A percentile compares a stretch with the other conserved stretches of the same genome.
These are phyloP conservation scores for Ceratocystis smalleyi DNA, from an alignment of 2,329 filamentous ascomycete species.

Conservation along the genomic window DNA sequence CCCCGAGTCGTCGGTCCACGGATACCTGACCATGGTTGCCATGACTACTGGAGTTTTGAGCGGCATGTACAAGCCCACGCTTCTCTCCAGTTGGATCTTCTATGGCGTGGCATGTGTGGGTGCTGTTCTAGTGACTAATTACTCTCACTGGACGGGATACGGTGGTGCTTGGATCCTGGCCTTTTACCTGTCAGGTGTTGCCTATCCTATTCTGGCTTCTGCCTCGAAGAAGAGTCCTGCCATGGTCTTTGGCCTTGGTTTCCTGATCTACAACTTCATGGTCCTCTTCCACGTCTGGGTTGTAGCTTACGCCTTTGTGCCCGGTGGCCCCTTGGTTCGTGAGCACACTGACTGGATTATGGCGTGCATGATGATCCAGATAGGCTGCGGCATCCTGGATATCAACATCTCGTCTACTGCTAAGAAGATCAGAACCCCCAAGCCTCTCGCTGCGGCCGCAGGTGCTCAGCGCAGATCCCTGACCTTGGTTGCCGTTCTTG, in stretches of 20 bases:
- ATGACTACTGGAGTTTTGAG: slow-evolving; percentile 71
- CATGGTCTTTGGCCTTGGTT: slow-evolving; percentile 71
- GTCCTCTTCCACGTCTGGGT: slow-evolving; percentile 98
- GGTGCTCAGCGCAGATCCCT: slow-evolving; percentile 37
- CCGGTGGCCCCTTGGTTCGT: slow-evolving; percentile 77
- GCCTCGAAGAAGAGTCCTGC: slow-evolving; percentile 65
- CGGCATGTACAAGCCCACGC: slow-evolving; percentile 55
- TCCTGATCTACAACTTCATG: slow-evolving; percentile 82
- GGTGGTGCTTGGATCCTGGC: slow-evolving; percentile 65
- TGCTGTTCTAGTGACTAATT: slow-evolving; percentile 60
- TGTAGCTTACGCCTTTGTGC: slow-evolving; percentile 94
- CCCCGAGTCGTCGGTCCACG: slow-evolving; percentile 77
- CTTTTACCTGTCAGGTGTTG: slow-evolving; percentile 66
- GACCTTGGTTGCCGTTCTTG: slow-evolving; percentile 43
- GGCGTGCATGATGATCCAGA: slow-evolving; percentile 65
- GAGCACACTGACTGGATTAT: slow-evolving; percentile 96
- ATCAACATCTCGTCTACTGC: slow-evolving; percentile 32
- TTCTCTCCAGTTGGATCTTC: slow-evolving; percentile 63
- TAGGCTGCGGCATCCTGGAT: slow-evolving; percentile 74
- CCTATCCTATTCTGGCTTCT: slow-evolving; percentile 58
- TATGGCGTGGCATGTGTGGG: slow-evolving; percentile 67
- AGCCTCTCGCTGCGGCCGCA: slow-evolving; percentile 18
- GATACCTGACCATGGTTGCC: slow-evolving; percentile 66
- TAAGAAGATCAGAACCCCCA: slow-evolving; percentile 20
- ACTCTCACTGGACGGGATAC: slow-evolving; percentile 75